Base-by-base conservation (phyloP, 139 green algal species). In the Coelastrella sp. region DNA sequence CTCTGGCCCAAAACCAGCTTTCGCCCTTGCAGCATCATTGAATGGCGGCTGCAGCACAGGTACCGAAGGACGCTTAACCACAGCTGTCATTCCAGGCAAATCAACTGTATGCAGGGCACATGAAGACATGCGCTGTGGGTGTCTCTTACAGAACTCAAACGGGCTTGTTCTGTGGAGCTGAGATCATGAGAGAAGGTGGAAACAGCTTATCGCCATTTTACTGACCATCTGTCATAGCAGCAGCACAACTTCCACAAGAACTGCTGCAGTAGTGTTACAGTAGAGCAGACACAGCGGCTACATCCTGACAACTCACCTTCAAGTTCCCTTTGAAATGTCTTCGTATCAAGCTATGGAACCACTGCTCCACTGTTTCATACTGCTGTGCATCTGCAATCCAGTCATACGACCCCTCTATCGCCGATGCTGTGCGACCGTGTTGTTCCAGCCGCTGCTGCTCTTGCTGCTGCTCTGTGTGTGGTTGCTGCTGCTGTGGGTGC, bases 271-370 rank as follows among this genome's bases (percentile, higher is more conserved):
- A 7, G 10, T 81, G 11, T 14, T 54, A 56, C 60, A 82, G 17
- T 32, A 74, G 60, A 58, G 64, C 32, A 77, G 58, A 60, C 20
- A 61, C 60, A 66, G 4, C 73, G 64, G 54, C 5, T 75, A 61
- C 78, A 5, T 74, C 4, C 11, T 5, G 60, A 32, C 66, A 17
- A 80, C 10, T n/a, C 32, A 93, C 94, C 92, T 97, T 98, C 2
- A 98, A 88, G 3, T 32, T 76, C 3, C 96, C 96, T 54, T 93
- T 94, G 90, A 98, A 98, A 93, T 98, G 91, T 60, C 32, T 32
- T 14, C 92, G 88, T 3, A 98, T 93, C 4, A 98, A 94, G 0
- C 83, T 66, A 73, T 97, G 97, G 89, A 98, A 98, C 94, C 94
- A 97, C 5, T n/a, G 14, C 90, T 96, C 92, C 7, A 97, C 95